Conservation (phyloP, 2,329 filamentous ascomycete genomes). For the Botrytis squamosa region DNA sequence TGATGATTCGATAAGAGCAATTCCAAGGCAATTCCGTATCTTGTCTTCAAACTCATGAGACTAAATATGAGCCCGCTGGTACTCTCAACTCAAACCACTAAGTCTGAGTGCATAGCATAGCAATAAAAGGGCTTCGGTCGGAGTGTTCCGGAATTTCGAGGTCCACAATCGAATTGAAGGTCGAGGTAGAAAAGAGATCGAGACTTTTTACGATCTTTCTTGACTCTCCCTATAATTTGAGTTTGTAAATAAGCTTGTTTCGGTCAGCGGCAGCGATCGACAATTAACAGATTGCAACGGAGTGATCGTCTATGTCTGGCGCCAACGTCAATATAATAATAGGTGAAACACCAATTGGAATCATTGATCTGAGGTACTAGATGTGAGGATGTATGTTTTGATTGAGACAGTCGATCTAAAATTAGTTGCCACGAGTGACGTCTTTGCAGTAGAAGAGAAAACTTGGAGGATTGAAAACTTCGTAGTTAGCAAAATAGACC, state of each 20-base stretch:
- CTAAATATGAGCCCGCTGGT: neutral
- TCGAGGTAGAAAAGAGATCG: neutral
- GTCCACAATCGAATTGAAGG: neutral
- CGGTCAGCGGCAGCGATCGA: neutral
- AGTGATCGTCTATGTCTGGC: neutral
- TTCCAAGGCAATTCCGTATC: neutral
- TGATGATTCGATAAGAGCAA: neutral
- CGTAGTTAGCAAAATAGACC: too few relatives aligned
- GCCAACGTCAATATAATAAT: neutral
- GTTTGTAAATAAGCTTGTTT: neutral
- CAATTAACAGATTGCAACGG: neutral
- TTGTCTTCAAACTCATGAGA: neutral
- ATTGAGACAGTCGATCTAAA: too few relatives aligned
- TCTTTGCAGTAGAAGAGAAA: too few relatives aligned
- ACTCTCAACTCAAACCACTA: neutral
- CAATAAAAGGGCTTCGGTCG: neutral
- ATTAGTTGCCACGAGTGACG: too few relatives aligned
- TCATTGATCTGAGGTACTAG: neutral
- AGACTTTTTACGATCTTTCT: neutral
- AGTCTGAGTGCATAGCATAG: neutral
- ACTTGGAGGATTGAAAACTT: too few relatives aligned
- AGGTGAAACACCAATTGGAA: too few relatives aligned
- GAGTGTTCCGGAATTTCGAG: neutral
- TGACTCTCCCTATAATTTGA: neutral
- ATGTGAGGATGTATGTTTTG: neutral